A percentile compares a stretch with the other conserved stretches of the same genome.
These are phyloP conservation scores for Lathyrus tuberosus DNA, from an alignment of 306 rosid genomes.

Conservation along the genomic window DNA sequence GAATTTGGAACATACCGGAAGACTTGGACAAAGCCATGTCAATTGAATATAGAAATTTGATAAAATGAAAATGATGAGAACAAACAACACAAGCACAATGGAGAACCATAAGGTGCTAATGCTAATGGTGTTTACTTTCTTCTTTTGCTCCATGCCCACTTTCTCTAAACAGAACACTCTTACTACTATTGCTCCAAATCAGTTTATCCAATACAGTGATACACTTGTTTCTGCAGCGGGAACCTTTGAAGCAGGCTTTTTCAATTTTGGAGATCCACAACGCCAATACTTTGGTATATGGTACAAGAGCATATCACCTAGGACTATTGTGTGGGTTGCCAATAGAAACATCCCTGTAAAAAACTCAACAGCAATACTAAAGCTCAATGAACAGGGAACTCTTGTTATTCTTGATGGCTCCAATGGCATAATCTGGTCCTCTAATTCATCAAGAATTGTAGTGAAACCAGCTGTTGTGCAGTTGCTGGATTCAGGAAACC, in stretches of 20 bases:
- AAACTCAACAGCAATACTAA: slow-evolving; percentile 1
- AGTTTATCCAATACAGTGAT: slow-evolving; percentile 21
- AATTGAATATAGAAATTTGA: neutral
- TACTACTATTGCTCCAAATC: slow-evolving; percentile 8
- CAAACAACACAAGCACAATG: neutral
- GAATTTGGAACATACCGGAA: neutral
- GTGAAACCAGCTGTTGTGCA: slow-evolving; percentile 2
- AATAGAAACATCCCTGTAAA: slow-evolving; percentile 24
- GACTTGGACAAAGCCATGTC: neutral
- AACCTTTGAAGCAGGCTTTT: slow-evolving; percentile 41
- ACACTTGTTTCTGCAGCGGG: slow-evolving; percentile 36
- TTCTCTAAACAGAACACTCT: slow-evolving; percentile 2
- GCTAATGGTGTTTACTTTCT: neutral
- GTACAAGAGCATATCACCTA: slow-evolving; percentile 31
- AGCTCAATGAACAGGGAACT: slow-evolving; percentile 29
- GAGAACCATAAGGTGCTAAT: neutral
- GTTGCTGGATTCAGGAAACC: slow-evolving; percentile 41
- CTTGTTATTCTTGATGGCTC: slow-evolving; percentile 38
- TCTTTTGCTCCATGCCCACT: neutral
- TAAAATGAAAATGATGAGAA: neutral
- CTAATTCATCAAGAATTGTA: slow-evolving; percentile 19
- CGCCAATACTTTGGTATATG: slow-evolving; percentile 40
- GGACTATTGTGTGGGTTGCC: slow-evolving; percentile 43
- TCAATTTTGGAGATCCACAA: slow-evolving; percentile 27
- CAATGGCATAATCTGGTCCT: slow-evolving; percentile 34